phyloP scores from a whole-genome alignment of 2,329 filamentous ascomycete species.

The Trichoderma gracile region DNA sequence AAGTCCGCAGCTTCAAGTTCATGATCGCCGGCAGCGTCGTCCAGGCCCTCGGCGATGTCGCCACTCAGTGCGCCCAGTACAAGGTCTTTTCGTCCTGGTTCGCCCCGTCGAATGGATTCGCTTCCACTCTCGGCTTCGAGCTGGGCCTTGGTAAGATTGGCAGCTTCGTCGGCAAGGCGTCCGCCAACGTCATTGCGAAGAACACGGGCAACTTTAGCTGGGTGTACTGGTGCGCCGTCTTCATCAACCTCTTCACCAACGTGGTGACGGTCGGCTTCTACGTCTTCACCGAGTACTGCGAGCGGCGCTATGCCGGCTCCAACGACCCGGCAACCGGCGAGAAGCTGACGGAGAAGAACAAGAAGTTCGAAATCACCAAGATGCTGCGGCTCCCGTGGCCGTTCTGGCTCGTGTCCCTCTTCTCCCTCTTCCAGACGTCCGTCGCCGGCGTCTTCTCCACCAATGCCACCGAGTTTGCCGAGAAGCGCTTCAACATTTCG shows the following conservation, averaged over 20 bases:
- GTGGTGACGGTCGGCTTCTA: slow-evolving; percentile 54
- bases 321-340: slow-evolving; percentile 60
- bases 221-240: slow-evolving; percentile 62
- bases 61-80: slow-evolving; percentile 65
- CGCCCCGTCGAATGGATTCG: slow-evolving; percentile 61
- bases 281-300: slow-evolving; percentile 55
- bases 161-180: slow-evolving; percentile 60
- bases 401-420: slow-evolving; percentile 57
- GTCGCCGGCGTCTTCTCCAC: slow-evolving; percentile 55
- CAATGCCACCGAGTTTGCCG: slow-evolving; percentile 62
- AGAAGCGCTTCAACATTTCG: slow-evolving; percentile 58
- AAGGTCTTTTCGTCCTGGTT: slow-evolving; percentile 68
- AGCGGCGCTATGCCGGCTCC: slow-evolving; percentile 48
- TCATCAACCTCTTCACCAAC: slow-evolving; percentile 66
- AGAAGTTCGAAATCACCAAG: slow-evolving; percentile 57
- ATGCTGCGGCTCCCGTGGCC: slow-evolving; percentile 60
- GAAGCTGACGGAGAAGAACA: slow-evolving; percentile 59
- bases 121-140: slow-evolving; percentile 61
- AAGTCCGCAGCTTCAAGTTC: slow-evolving; percentile 57
- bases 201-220: slow-evolving; percentile 61
- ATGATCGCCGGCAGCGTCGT: slow-evolving; percentile 61
- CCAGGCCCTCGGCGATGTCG: slow-evolving; percentile 61
- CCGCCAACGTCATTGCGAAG: slow-evolving; percentile 59
- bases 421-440: slow-evolving; percentile 60
- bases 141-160: slow-evolving; percentile 62